Percentiles rank a stretch among this genome's conserved stretches.
These are phyloP conservation scores for Arthrinium puccinioides DNA, from an alignment of 2,329 filamentous ascomycete genomes.

Conservation along the genomic window DNA sequence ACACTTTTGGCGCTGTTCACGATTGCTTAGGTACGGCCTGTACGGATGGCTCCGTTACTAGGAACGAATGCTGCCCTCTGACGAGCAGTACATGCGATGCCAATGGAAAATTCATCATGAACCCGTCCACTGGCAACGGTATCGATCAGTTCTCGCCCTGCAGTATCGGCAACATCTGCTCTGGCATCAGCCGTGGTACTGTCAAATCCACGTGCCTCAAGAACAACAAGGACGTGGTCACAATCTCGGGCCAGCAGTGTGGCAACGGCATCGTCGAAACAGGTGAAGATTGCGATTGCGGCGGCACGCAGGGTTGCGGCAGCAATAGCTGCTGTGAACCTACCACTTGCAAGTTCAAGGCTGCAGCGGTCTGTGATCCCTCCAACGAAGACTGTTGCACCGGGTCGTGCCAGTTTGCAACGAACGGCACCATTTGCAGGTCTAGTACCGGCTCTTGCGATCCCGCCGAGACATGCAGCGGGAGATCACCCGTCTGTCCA, in stretches of 20 bases:
- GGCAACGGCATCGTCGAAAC: slow-evolving; percentile 95
- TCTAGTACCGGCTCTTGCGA: slow-evolving; percentile 75
- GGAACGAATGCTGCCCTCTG: slow-evolving; percentile 71
- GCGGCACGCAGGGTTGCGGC: slow-evolving; percentile 64
- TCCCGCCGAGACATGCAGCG: slow-evolving; percentile 75
- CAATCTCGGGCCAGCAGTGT: slow-evolving; percentile 77
- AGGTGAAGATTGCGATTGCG: slow-evolving; percentile 95
- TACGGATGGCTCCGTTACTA: slow-evolving; percentile 43
- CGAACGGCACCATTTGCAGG: slow-evolving; percentile 69
- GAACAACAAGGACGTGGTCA: slow-evolving; percentile 78
- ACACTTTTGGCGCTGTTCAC: slow-evolving; percentile 93
- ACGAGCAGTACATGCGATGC: slow-evolving; percentile 64
- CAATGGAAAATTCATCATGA: slow-evolving; percentile 82
- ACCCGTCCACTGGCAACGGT: slow-evolving; percentile 69
- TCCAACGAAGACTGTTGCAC: slow-evolving; percentile 79
- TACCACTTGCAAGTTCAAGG: slow-evolving; percentile 76
- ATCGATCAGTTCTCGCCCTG: slow-evolving; percentile 82
- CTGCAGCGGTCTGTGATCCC: slow-evolving; percentile 69
- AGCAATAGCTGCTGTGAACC: slow-evolving; percentile 78
- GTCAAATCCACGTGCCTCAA: slow-evolving; percentile 72
- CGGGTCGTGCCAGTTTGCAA: slow-evolving; percentile 56
- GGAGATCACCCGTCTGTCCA: slow-evolving; percentile 66
- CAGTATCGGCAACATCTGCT: slow-evolving; percentile 89
- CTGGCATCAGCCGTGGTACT: slow-evolving; percentile 68
- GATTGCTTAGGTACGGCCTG: slow-evolving; percentile 75